Conservation (phyloP, 2,329 filamentous ascomycete species). For the Colletotrichum sp. region DNA sequence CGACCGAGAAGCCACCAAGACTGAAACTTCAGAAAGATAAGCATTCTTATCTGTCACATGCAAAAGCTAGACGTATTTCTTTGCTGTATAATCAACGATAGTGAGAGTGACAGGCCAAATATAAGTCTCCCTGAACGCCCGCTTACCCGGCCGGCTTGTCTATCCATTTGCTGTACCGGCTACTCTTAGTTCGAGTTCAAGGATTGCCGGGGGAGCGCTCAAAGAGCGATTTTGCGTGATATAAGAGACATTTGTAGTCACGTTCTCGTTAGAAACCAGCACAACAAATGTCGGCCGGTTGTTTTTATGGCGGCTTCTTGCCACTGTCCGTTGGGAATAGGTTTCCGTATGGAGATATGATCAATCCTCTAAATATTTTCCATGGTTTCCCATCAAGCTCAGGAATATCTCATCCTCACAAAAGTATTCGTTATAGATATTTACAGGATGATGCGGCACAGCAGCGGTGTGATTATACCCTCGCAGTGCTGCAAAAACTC, state of each 20-base stretch:
- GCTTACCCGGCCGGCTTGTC: background rate
- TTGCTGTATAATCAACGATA: background rate
- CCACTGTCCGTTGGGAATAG: too few relatives aligned
- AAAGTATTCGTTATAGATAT: too few relatives aligned
- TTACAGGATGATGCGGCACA: too few relatives aligned
- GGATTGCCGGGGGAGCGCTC: accelerated
- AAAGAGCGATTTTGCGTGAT: accelerated
- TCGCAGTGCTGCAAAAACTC: too few relatives aligned
- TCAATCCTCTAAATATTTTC: too few relatives aligned
- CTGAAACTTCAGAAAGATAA: background rate
- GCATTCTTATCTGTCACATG: background rate
- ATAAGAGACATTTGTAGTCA: background rate
- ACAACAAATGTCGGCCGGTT: background rate
- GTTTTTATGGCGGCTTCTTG: too few relatives aligned
- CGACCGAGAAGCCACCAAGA: background rate
- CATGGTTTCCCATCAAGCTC: too few relatives aligned
- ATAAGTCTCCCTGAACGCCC: background rate
- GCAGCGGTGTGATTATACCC: too few relatives aligned
- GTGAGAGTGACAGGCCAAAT: background rate
- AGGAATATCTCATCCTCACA: too few relatives aligned
- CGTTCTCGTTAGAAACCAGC: background rate
- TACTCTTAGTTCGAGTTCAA: accelerated
- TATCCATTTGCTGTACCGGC: accelerated
- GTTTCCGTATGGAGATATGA: too few relatives aligned
- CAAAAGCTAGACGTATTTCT: accelerated